Evolutionary conservation across 2,329 filamentous ascomycete genomes (phyloP), one percentile per base, ranked within the genome.

Genomic region (Trematosphaeria pertusa): DNA sequence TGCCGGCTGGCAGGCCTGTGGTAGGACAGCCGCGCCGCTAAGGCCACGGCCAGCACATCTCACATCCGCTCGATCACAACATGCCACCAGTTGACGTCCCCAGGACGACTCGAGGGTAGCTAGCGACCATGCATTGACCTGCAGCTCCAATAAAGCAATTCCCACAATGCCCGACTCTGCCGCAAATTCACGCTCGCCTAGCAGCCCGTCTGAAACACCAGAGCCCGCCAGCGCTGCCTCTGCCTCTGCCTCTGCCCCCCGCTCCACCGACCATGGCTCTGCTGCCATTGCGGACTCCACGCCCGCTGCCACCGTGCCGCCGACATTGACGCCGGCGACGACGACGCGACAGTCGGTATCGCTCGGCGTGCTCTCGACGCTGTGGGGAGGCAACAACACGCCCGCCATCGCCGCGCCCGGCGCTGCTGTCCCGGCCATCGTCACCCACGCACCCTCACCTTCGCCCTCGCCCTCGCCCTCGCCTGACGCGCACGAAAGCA

Each of bases 61-160:
- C n/a, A n/a, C n/a, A n/a, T n/a, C 44, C 44, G 49, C 58, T 59
- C 60, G 58, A 63, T 60, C 64, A 67, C 64, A 38, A 61, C 67
- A 67, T 64, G 61, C 65, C 59, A 62, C 61, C n/a, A n/a, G n/a
- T n/a, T n/a, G n/a, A n/a, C n/a, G 58, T 54, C 61, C 51, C 64
- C 63, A 64, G 59, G 56, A 58, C 59, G 55, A 64, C 61, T 43
- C 58, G 54, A 28, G 30, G 58, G 54, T 56, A 62, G 59, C 61
- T 64, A 63, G 60, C 62, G 60, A 50, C 52, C 55, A 70, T 71
- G 67, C 69, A 71, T 64, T 65, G 63, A 67, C 61, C 58, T 68
- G 65, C 54, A 68, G 64, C 63, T 61, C 62, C 61, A 65, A 58
- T 56, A 62, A 61, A 62, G 48, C 56, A 62, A 50, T 52, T 35